These are phyloP conservation scores for Ligustrum vulgare DNA, from an alignment of 257 asterid species.

Conservation along the genomic window DNA sequence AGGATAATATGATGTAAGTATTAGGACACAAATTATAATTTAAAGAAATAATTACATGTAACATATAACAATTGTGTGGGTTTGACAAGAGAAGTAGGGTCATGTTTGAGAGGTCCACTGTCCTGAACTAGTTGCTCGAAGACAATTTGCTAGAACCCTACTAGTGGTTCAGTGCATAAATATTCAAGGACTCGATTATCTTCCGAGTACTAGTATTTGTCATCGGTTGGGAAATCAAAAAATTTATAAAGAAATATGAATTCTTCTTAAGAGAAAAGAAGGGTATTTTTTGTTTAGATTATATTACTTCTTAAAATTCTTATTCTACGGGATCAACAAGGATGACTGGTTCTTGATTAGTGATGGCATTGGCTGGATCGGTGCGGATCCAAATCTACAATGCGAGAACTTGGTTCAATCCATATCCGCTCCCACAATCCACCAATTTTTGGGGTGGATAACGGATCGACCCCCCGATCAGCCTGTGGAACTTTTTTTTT, in stretches of 20 bases:
- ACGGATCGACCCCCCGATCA: no score
- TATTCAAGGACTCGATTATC: conserved; percentile 40
- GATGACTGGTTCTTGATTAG: conserved; percentile 41
- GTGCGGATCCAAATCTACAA: no score
- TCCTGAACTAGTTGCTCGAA: conserved; percentile 44
- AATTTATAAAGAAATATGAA: not conserved
- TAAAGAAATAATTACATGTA: not conserved
- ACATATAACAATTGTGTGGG: conserved; percentile 42
- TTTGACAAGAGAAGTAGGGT: conserved; percentile 43
- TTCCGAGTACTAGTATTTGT: conserved; percentile 42
- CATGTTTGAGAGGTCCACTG: conserved; percentile 45
- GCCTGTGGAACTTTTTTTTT: no score
- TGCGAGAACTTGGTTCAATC: no score
- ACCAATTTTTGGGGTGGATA: no score
- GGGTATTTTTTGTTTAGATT: not conserved
- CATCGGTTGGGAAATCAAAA: conserved; percentile 29
- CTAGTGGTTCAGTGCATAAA: conserved; percentile 37
- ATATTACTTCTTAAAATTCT: conserved; percentile 35
- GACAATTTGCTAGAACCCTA: conserved; percentile 43
- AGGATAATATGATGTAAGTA: no score
- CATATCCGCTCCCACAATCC: no score
- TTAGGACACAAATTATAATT: no score
- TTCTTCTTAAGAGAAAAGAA: not conserved
- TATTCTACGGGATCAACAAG: conserved; percentile 39
- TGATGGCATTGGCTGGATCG: no score